A percentile compares a stretch with the other conserved stretches of the same genome.
Conservation (phyloP, 2,329 filamentous ascomycete species). For the Fusarium circinatum region DNA sequence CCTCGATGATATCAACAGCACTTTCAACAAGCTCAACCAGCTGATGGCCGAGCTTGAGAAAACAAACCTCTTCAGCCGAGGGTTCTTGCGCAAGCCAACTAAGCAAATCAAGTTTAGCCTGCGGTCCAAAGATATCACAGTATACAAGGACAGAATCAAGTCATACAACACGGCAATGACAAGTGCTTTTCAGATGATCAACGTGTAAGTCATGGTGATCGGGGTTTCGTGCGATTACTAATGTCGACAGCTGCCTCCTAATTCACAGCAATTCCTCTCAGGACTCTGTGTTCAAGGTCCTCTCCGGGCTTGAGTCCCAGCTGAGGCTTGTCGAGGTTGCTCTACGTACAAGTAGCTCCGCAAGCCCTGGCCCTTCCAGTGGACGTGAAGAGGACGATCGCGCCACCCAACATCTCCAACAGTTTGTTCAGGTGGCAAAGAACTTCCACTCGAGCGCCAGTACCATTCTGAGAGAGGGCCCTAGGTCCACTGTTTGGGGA, state of each 20-base stretch:
- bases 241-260: background rate
- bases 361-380: background rate
- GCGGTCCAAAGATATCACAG: background rate
- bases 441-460: background rate
- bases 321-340: background rate
- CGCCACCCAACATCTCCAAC: background rate
- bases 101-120: background rate
- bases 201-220: background rate
- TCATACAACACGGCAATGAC: background rate
- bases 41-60: background rate
- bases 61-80: background rate
- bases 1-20: background rate
- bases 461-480: background rate
- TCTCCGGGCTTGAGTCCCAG: background rate
- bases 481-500: background rate
- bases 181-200: background rate
- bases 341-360: background rate
- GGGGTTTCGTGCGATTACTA: accelerated
- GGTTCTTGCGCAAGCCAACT: background rate
- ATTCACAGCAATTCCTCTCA: background rate
- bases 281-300: background rate
- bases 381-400: background rate
- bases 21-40: background rate
- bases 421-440: background rate
- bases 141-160: background rate